A percentile compares a stretch with the other conserved stretches of the same genome.
Conservation (phyloP, 495 filamentous ascomycete species). For the Pyrenopolyporus hunteri region DNA sequence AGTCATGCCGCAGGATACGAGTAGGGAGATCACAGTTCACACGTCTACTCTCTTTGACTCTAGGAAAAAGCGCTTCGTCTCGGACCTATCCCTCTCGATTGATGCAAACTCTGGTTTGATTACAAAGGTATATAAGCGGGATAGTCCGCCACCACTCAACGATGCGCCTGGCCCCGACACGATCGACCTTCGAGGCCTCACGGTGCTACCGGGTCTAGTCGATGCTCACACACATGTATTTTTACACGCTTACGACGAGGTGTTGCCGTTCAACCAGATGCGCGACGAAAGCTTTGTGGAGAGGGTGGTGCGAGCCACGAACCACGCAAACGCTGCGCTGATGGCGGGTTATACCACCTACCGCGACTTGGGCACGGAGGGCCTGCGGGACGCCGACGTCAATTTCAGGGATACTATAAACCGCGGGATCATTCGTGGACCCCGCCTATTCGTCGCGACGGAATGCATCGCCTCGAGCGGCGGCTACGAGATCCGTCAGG, state of each 20-base stretch:
- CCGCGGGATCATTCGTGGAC: conserved; percentile 57
- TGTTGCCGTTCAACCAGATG: conserved; percentile 52
- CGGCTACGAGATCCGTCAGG: conserved; percentile 55
- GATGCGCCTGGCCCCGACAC: conserved; percentile 12
- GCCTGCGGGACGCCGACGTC: conserved; percentile 52
- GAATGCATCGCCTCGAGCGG: conserved; percentile 56
- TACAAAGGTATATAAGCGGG: conserved; percentile 42
- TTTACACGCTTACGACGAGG: conserved; percentile 55
- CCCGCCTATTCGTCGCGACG: conserved; percentile 58
- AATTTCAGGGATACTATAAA: conserved; percentile 54
- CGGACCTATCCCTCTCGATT: conserved; percentile 50
- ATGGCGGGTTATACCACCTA: conserved; percentile 62
- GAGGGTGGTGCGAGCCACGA: conserved; percentile 56
- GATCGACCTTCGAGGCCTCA: conserved; percentile 55
- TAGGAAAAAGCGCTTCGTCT: conserved; percentile 50
- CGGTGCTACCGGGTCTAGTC: conserved; percentile 58
- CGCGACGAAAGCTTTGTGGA: conserved; percentile 57
- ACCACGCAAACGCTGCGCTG: conserved; percentile 56
- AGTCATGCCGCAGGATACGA: neutral
- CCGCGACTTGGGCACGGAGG: conserved; percentile 60
- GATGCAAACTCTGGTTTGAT: conserved; percentile 52
- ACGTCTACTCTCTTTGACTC: conserved; percentile 57
- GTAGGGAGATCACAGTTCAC: conserved; percentile 46
- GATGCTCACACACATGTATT: conserved; percentile 63
- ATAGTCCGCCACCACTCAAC: conserved; percentile 17